Conservation (phyloP, 176 grass and related monocot genomes). For the Juncus effusus region DNA sequence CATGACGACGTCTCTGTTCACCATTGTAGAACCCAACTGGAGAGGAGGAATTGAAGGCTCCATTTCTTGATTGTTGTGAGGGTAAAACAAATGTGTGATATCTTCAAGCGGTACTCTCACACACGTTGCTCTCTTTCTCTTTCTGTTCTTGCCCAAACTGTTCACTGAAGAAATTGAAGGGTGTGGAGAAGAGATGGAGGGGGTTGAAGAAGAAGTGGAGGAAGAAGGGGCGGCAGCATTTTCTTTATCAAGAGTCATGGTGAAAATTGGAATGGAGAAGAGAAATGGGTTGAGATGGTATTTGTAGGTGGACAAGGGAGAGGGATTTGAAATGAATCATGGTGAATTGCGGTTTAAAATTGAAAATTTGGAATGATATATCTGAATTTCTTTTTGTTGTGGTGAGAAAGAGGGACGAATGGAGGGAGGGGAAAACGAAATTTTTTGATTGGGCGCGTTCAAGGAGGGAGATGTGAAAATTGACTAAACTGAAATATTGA, state of each 20-base stretch:
- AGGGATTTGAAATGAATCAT: constrained; percentile 9
- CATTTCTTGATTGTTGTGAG: background rate
- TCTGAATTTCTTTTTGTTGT: background rate
- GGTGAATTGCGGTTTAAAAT: constrained; percentile 1
- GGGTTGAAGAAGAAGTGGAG: background rate
- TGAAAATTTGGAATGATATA: constrained; percentile 8
- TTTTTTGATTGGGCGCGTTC: background rate
- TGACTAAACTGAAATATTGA: background rate
- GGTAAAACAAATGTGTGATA: constrained; percentile 25
- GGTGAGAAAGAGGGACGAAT: background rate
- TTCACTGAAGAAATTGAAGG: background rate
- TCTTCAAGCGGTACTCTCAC: constrained; percentile 21
- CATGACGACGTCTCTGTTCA: background rate
- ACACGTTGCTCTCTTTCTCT: constrained; percentile 11
- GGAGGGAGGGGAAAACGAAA: background rate
- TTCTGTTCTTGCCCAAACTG: constrained; percentile 4
- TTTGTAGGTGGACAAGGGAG: constrained; percentile 19
- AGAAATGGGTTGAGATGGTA: background rate
- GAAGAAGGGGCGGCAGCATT: background rate
- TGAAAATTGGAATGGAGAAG: background rate
- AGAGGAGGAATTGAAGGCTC: background rate
- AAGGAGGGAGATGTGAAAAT: constrained; percentile 16
- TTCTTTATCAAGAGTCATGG: constrained; percentile 12
- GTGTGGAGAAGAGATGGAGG: background rate
- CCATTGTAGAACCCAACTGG: background rate